These are phyloP conservation scores for Isochrysis galbana DNA, from an alignment of 78 protist species.

Conservation along the genomic window DNA sequence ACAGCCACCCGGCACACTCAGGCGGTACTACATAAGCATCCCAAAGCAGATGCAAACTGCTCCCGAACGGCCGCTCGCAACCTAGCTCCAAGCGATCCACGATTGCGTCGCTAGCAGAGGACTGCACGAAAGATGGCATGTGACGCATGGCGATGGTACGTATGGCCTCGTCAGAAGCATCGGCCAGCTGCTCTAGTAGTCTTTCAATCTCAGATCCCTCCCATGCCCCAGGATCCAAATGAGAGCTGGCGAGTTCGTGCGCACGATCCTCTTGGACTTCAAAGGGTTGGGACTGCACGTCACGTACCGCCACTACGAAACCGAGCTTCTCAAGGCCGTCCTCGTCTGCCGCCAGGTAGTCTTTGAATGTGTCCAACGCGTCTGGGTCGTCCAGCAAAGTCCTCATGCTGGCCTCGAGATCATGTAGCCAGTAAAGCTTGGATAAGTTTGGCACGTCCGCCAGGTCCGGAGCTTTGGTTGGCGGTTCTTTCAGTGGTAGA, in stretches of 20 bases:
- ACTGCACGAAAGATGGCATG: not conserved
- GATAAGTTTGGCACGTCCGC: no score
- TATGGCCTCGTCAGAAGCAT: not conserved
- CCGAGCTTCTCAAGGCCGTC: not conserved
- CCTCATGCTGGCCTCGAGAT: not conserved
- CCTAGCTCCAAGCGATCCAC: not conserved
- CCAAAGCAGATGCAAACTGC: not conserved
- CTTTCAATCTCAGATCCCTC: not conserved
- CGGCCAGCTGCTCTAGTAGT: not conserved
- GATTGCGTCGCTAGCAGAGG: not conserved
- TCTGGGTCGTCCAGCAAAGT: not conserved
- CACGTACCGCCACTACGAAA: not conserved
- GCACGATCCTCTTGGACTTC: not conserved
- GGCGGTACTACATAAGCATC: not conserved
- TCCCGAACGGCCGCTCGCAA: not conserved
- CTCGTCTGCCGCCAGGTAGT: not conserved
- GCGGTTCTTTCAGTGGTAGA: no score
- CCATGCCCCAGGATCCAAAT: not conserved
- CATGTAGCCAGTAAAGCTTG: not conserved
- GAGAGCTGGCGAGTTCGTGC: not conserved
- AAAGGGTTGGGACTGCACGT: not conserved
- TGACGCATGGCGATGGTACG: not conserved
- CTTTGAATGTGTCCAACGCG: not conserved
- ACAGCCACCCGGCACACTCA: not conserved
- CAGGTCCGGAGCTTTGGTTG: no score